Percentiles rank a stretch among this genome's conserved stretches.
phyloP scores from a whole-genome alignment of 164 flowering plant species.

The Vitis amurensis region DNA sequence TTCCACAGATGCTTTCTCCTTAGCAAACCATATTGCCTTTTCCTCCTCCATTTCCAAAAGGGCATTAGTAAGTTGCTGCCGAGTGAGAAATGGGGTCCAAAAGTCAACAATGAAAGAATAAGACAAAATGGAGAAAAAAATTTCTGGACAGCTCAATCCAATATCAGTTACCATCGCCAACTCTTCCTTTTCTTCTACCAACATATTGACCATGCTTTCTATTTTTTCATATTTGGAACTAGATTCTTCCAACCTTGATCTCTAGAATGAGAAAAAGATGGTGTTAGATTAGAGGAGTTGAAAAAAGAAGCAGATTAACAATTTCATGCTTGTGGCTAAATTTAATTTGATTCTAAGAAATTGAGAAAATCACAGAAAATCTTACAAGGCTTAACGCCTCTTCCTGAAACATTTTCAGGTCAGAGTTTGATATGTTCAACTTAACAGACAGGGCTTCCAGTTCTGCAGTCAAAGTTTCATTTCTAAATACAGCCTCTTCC shows the following conservation, averaged over 20 bases:
- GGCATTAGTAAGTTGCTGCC: slow-evolving; percentile 80
- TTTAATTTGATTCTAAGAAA: no score
- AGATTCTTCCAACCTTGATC: slow-evolving; percentile 49
- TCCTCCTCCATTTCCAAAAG: slow-evolving; percentile 88
- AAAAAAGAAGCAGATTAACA: slow-evolving; percentile 1
- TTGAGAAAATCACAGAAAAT: slow-evolving; percentile 10
- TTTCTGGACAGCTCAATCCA: not conserved
- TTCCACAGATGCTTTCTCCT: slow-evolving; percentile 69
- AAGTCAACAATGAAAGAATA: not conserved
- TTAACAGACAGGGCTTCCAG: slow-evolving; percentile 45
- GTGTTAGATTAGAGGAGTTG: not conserved
- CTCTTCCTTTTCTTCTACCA: slow-evolving; percentile 80
- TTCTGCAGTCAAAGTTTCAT: slow-evolving; percentile 59
- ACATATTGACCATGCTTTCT: slow-evolving; percentile 39
- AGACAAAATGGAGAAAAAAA: not conserved
- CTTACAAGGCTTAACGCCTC: slow-evolving; percentile 68
- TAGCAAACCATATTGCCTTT: slow-evolving; percentile 77
- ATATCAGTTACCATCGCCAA: slow-evolving; percentile 69
- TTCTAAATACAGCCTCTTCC: slow-evolving; percentile 46
- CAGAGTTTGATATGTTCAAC: slow-evolving; percentile 39
- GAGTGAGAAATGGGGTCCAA: slow-evolving; percentile 6
- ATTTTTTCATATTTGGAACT: slow-evolving; percentile 28
- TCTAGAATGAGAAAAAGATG: slow-evolving; percentile 34
- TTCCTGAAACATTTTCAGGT: slow-evolving; percentile 49
- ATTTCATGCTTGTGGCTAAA: not conserved